A percentile compares a stretch with the other conserved stretches of the same genome.
phyloP scores from a whole-genome alignment of 2,329 filamentous ascomycete genomes.

The Pseudogymnoascus sp. region DNA sequence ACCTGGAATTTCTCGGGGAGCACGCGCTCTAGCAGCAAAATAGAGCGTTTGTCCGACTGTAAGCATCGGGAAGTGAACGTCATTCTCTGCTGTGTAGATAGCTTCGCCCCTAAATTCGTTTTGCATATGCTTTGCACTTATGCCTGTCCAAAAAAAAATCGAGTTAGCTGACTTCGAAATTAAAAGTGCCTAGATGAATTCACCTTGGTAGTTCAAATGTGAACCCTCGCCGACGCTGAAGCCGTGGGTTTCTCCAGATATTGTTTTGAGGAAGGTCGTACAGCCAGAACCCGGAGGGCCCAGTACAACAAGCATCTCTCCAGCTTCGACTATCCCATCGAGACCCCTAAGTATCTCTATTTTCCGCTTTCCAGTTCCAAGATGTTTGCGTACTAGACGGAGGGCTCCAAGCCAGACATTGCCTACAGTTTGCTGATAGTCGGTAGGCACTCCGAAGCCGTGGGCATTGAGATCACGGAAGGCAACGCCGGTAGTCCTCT shows the following conservation, averaged over 20 bases:
- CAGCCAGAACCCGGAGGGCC: conserved; percentile 56
- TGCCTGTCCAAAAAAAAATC: neutral
- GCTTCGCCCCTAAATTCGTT: conserved; percentile 63
- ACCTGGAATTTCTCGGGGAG: conserved; percentile 52
- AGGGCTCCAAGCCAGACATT: conserved; percentile 38
- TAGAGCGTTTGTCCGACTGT: conserved; percentile 81
- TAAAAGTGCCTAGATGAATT: conserved; percentile 5
- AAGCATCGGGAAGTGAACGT: conserved; percentile 73
- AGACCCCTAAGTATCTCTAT: conserved; percentile 51
- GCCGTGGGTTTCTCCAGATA: conserved; percentile 47
- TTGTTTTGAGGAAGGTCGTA: conserved; percentile 53
- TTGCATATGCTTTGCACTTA: conserved; percentile 37
- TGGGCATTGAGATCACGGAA: conserved; percentile 21
- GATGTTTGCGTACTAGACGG: conserved; percentile 37
- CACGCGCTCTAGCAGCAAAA: conserved; percentile 65
- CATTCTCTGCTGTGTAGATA: conserved; percentile 80
- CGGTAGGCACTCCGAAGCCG: conserved; percentile 21
- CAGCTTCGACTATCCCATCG: conserved; percentile 53
- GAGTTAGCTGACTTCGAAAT: neutral
- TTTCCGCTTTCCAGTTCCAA: conserved; percentile 47
- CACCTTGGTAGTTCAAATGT: conserved; percentile 53
- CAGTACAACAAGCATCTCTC: conserved; percentile 61
- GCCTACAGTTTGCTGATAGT: conserved; percentile 25
- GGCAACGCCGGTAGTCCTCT: conserved; percentile 18
- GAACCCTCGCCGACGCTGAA: conserved; percentile 44